Base-by-base conservation (phyloP, 345 rosid genomes). In the Salix udensis region DNA sequence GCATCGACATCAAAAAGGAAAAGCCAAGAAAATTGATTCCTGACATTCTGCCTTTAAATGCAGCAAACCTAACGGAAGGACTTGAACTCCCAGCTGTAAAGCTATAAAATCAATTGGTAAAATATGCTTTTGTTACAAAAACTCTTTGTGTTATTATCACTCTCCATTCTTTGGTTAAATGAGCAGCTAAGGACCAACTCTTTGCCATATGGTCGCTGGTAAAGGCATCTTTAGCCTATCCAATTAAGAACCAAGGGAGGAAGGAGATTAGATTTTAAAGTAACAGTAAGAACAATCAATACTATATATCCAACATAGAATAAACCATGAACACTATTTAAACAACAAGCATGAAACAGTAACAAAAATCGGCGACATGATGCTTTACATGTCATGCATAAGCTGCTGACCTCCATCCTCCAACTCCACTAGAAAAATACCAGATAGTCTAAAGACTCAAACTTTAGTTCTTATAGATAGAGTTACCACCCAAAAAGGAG, bases 141-240 rank as follows among this genome's bases (percentile, higher is more conserved):
- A 46, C n/a, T 68, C n/a, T 6, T 69, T 53, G 36, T 9, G 36
- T 23, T 77, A 44, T 46, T 46, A 48, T 16, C 30, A 78, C 53
- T 73, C 72, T 73, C 65, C 79, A 76, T 71, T 62, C 16, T 80
- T 50, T 23, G 26, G 55, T 18, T 65, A 67, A 30, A 36, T 61
- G 72, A 72, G 34, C 62, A 68, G 4, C 37, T 19, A 30, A 44
- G 26, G n/a, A 39, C 16, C 60, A 55, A 26, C 53, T 39, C 18
- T 71, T 50, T 71, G 14, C n/a, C 12, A 46, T 60, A 48, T 8
- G 23, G 48, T 42, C 18, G 18, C 66, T 52, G 40, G 46, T 58
- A 21, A 48, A 8, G 19, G n/a, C 70, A 67, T 24, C 40, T 2
- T 30, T 26, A 40, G 42, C 24, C 69, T 37, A 66, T 37, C 40